phyloP scores from a whole-genome alignment of 768 basidiomycete genomes.

The Agrocybe pediades region DNA sequence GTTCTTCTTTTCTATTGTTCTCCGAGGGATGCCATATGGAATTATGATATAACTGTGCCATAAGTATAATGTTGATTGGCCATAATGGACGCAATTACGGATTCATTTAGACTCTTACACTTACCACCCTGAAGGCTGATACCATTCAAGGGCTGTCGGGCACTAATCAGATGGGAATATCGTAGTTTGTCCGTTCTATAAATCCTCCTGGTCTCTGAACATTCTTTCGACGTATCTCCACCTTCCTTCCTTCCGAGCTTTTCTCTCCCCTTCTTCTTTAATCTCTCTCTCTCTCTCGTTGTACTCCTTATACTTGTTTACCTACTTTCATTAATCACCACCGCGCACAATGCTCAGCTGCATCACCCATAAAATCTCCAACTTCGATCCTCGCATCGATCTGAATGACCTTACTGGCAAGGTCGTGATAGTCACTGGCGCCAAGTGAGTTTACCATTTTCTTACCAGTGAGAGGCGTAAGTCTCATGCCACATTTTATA shows the following conservation, averaged over 20 bases:
- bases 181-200: not conserved
- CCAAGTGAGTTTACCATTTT: not conserved
- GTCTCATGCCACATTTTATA: conserved; percentile 16
- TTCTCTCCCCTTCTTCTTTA: not conserved
- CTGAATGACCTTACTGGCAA: conserved; percentile 16
- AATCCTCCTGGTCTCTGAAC: not conserved
- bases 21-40: not conserved
- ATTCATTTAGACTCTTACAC: not conserved
- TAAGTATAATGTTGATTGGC: not conserved
- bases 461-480: not conserved
- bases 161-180: not conserved
- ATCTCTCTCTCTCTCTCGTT: too few species aligned
- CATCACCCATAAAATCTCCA: not conserved
- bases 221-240: not conserved
- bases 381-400: conserved; percentile 16
- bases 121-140: not conserved
- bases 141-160: not conserved
- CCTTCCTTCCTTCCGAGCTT: too few species aligned
- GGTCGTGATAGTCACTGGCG: conserved; percentile 9
- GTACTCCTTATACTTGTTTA: not conserved
- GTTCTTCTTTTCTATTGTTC: not conserved
- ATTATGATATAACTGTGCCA: too few species aligned
- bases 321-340: not conserved
- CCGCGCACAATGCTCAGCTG: not conserved
- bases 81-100: not conserved